Conservation (phyloP, 139 green algal species). For the Trebouxia sp. region DNA sequence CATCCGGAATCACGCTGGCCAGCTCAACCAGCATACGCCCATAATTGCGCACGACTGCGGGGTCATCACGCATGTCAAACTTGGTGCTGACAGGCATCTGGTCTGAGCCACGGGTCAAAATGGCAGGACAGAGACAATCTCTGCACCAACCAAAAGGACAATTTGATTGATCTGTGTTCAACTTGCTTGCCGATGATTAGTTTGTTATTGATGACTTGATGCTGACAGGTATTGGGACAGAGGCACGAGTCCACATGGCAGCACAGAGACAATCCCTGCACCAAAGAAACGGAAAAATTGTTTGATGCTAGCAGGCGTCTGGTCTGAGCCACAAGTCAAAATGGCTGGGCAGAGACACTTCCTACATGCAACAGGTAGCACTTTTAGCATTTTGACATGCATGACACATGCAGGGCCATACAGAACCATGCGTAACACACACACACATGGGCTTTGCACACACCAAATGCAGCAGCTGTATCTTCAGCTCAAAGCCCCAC, state of each 20-base stretch:
- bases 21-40: slow-evolving; percentile 93
- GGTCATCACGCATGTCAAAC: slow-evolving; percentile 89
- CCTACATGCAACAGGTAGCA: too few species aligned
- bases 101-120: slow-evolving; percentile 90
- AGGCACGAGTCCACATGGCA: neutral
- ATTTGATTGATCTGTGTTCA: too few species aligned
- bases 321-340: slow-evolving; percentile 87
- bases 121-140: slow-evolving; percentile 96
- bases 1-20: slow-evolving; percentile 86
- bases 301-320: slow-evolving; percentile 51
- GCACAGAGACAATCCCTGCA: neutral
- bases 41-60: slow-evolving; percentile 84
- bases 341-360: slow-evolving; percentile 97
- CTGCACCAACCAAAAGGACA: too few species aligned
- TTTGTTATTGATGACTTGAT: too few species aligned
- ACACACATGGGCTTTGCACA: too few species aligned
- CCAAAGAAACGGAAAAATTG: neutral
- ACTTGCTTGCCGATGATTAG: too few species aligned
- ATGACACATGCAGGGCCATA: too few species aligned
- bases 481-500: too few species aligned
- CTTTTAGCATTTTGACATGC: too few species aligned
- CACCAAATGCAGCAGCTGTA: too few species aligned
- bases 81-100: slow-evolving; percentile 90
- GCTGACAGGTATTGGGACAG: neutral
- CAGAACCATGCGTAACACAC: too few species aligned